Base-by-base conservation (phyloP, 2,329 filamentous ascomycete species). In the Ceratocystis variospora region DNA sequence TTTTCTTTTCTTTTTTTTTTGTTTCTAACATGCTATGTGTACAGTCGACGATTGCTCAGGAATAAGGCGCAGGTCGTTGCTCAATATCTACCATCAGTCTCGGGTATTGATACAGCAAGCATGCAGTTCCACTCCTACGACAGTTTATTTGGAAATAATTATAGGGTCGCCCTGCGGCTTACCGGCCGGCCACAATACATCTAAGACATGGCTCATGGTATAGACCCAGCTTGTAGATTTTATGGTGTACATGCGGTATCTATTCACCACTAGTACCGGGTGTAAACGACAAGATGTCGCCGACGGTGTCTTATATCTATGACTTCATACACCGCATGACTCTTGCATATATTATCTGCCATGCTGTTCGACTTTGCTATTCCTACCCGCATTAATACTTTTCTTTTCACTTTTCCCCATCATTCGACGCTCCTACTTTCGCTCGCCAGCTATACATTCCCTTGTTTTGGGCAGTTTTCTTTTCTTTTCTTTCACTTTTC, bases 21-120 rank as follows among this genome's bases (percentile, higher is more conserved):
- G 8, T 22, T 8, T 63, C 61, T 64, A 45, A 64, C 63, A 57
- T n/a, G 37, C 12, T 41, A 19, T 31, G 22, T 31, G 28, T 37
- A 48, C 17, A 62, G 62, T 64, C 62, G 10, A 50, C 62, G 4
- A 50, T 64, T 44, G 25, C 45, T 31, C 62, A 55, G 45, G 62
- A 55, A 12, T 64, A 48, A 62, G 61, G 31, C 41, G 12, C 41
- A n/a, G 41, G 61, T 41, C 61, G 22, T 62, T 41, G 22, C 8
- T 28, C 19, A 41, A 41, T 41, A 41, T 41, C 37, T 41, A 41
- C 10, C 33, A 19, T 61, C 33, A 10, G 31, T 25, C 33, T 57
- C 28, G 53, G 55, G 28, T 57, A 4, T 37, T 33, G 22, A 25
- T n/a, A 28, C 48, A 53, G 22, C 48, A 17, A 53, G 10, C 37